Percentiles rank a stretch among this genome's conserved stretches.
Conservation (phyloP, 164 flowering plant genomes). For the Santalum album region DNA sequence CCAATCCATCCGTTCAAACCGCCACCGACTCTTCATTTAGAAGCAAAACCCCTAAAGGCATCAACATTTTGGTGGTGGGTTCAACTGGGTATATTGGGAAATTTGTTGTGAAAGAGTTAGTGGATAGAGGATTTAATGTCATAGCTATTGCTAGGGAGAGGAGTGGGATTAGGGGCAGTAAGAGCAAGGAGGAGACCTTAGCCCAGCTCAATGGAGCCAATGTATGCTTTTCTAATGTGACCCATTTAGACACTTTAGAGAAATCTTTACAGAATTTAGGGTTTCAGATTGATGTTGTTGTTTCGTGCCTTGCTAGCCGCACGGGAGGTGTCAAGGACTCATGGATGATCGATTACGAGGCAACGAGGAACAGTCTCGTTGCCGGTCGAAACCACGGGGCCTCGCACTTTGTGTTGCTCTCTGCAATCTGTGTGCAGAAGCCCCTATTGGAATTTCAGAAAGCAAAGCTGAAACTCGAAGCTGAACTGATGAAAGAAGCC, state of each 20-base stretch:
- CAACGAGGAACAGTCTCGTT: slow-evolving; percentile 73
- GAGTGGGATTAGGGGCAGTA: slow-evolving; percentile 73
- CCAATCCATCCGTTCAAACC: slow-evolving; percentile 24
- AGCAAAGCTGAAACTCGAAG: slow-evolving; percentile 83
- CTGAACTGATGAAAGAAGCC: slow-evolving; percentile 55
- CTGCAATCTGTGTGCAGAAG: slow-evolving; percentile 92
- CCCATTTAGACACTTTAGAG: slow-evolving; percentile 43
- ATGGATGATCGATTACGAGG: slow-evolving; percentile 87
- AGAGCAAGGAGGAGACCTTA: slow-evolving; percentile 52
- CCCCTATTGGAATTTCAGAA: slow-evolving; percentile 89
- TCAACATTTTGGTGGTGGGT: slow-evolving; percentile 79
- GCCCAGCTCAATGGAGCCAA: slow-evolving; percentile 53
- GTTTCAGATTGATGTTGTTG: slow-evolving; percentile 61
- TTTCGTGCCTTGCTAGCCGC: slow-evolving; percentile 90
- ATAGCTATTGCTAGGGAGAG: slow-evolving; percentile 74
- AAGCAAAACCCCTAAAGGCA: slow-evolving; percentile 49
- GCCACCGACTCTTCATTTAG: slow-evolving; percentile 38
- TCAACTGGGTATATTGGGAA: slow-evolving; percentile 94
- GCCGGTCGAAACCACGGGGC: slow-evolving; percentile 72
- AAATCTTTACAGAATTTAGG: slow-evolving; percentile 41
- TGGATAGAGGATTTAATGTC: slow-evolving; percentile 71
- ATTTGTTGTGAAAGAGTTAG: slow-evolving; percentile 69
- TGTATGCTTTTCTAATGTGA: slow-evolving; percentile 79
- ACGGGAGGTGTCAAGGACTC: slow-evolving; percentile 83
- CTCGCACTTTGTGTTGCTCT: slow-evolving; percentile 75